phyloP scores from a whole-genome alignment of 352 stramenopile species.

The Thalassiosira mediterranea region DNA sequence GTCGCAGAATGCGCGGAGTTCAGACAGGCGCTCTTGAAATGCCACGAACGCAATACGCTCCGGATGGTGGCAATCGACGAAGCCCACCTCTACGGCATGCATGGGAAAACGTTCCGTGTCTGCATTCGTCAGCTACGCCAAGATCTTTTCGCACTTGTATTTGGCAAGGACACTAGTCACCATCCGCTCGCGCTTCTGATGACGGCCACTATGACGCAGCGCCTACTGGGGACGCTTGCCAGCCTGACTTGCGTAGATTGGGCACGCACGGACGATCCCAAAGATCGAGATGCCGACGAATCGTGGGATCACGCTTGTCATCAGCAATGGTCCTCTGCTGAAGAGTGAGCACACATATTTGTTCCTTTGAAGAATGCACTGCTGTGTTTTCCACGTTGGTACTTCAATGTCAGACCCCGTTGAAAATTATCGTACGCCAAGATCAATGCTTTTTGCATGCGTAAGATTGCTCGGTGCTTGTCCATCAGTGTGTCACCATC shows the following conservation, averaged over 20 bases:
- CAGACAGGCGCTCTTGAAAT: background rate
- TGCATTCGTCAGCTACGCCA: background rate
- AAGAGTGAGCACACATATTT: constrained; percentile 7
- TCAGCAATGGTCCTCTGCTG: background rate
- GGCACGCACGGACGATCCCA: background rate
- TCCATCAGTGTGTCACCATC: background rate
- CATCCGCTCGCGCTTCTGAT: constrained; percentile 3
- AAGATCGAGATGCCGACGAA: background rate
- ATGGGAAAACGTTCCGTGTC: constrained; percentile 7
- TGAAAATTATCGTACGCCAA: constrained; percentile 33
- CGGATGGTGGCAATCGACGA: background rate
- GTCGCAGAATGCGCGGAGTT: background rate
- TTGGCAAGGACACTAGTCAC: background rate
- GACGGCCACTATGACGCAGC: constrained; percentile 22
- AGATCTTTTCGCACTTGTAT: constrained; percentile 5
- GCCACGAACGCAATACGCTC: background rate
- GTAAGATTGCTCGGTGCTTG: background rate
- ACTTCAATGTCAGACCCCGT: background rate
- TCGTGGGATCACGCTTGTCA: background rate
- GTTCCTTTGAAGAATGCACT: constrained; percentile 30
- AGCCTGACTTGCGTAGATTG: constrained; percentile 17
- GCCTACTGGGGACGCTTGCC: background rate
- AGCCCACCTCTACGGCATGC: background rate
- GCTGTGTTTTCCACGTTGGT: constrained; percentile 12
- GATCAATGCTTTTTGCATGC: background rate